Conservation (phyloP, 352 stramenopile genomes). For the Phytophthora pisi region DNA sequence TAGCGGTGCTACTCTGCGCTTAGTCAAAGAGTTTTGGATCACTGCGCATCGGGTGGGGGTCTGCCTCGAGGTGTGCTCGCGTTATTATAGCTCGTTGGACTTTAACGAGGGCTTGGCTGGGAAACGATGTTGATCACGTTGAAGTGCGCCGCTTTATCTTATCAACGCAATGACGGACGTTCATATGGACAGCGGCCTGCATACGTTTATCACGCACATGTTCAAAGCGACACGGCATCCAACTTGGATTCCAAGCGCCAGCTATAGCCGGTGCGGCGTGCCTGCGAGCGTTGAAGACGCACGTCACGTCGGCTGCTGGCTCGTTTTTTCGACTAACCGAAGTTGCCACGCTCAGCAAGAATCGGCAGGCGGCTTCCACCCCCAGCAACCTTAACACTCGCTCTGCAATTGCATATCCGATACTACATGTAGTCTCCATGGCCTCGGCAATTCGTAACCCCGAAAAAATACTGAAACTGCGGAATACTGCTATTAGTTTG, state of each 20-base stretch:
- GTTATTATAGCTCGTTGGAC: background rate
- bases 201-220: conserved; percentile 6
- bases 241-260: background rate
- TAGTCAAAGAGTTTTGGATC: too few species aligned
- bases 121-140: background rate
- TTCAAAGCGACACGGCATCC: conserved; percentile 8
- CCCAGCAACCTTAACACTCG: background rate
- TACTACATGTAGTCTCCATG: background rate
- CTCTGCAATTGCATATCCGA: background rate
- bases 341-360: background rate
- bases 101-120: background rate
- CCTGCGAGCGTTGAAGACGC: conserved; percentile 11
- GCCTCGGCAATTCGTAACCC: background rate
- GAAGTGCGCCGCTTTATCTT: conserved; percentile 3
- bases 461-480: background rate
- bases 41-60: too few species aligned
- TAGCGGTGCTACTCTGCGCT: too few species aligned
- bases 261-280: conserved; percentile 1
- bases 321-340: conserved; percentile 26
- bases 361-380: background rate
- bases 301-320: conserved; percentile 20
- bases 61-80: background rate
- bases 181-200: conserved; percentile 5
- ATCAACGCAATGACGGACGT: background rate
- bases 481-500: background rate